These are phyloP conservation scores for Tylopilus vinaceipallidus DNA, from an alignment of 768 basidiomycete species.

Conservation along the genomic window DNA sequence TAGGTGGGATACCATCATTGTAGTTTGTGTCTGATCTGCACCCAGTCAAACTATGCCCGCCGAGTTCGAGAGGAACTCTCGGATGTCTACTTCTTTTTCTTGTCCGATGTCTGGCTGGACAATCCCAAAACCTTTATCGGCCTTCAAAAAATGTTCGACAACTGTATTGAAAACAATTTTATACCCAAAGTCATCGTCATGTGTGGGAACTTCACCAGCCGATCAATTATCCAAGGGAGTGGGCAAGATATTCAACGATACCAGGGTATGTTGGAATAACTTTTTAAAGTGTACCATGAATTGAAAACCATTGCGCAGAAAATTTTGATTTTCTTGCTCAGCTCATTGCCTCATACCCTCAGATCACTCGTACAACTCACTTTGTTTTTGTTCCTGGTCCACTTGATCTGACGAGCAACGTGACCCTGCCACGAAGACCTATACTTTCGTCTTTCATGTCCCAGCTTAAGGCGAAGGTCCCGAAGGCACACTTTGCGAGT, in stretches of 20 bases:
- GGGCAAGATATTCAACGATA: conserved; percentile 79
- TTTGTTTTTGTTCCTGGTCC: conserved; percentile 97
- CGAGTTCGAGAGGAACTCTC: conserved; percentile 68
- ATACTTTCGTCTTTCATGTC: conserved; percentile 74
- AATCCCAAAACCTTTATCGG: conserved; percentile 78
- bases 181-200: conserved; percentile 88
- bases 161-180: conserved; percentile 82
- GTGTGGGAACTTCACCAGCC: conserved; percentile 93
- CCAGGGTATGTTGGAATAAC: conserved; percentile 55
- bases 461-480: conserved; percentile 68
- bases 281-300: neutral
- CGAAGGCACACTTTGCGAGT: conserved; percentile 77
- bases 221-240: conserved; percentile 75
- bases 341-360: conserved; percentile 77
- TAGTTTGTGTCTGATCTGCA: neutral
- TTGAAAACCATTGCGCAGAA: conserved; percentile 45
- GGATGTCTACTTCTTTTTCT: conserved; percentile 84
- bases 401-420: conserved; percentile 79
- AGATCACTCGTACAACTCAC: conserved; percentile 74
- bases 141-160: conserved; percentile 83
- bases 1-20: conserved; percentile 35
- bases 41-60: conserved; percentile 57
- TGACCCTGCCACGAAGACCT: conserved; percentile 76
- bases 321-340: conserved; percentile 86
- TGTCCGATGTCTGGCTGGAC: conserved; percentile 97